Base-by-base conservation (phyloP, 495 filamentous ascomycete species). In the Penicilliopsis zonata region DNA sequence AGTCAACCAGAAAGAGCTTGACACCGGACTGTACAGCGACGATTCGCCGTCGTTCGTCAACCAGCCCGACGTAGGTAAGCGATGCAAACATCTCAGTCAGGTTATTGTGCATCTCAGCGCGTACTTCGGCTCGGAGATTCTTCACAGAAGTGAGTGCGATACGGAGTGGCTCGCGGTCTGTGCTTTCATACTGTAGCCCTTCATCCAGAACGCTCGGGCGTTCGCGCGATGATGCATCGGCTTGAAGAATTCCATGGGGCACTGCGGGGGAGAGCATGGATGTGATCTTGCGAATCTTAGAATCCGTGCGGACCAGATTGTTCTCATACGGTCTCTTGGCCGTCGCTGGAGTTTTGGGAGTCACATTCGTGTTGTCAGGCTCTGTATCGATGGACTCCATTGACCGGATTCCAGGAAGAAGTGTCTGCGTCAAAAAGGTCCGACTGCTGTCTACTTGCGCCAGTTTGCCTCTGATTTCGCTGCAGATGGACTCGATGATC, bases 11-110 rank as follows among this genome's bases (percentile, higher is more conserved):
- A 53, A 78, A 94, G 28, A 99, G 69, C 49, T 88, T 92, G 2
- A 96, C 82, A 12, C 92, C 90, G 15, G 80, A 74, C 63, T 99
- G 92, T 20, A 99, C 82, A 19, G 90, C 86, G 23, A 76, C 86
- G 14, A 99, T 74, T 14, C 92, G 84, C 23, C 82, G 77, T 30
- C 68, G 70, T 44, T 86, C 81, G 50, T 96, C 90, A 9, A 95
- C 82, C 23, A 96, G 67, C 9, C 92, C 92, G 41, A 99, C 82
- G 49, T 94, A 99, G 1, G 83, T 93, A 49, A 92, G 92, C 13
- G 74, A 78, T 19, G 85, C 80, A 50, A 94, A 84, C 29, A 85
- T 74, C 38, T 94, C 87, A 9, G 84, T 94, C 28, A 96, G 72
- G 29, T 77, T 79, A 40, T 83, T 78, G 60, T 99, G 88, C 72